These are phyloP conservation scores for Pyricularia sp. DNA, from an alignment of 2,329 filamentous ascomycete genomes.

Conservation along the genomic window DNA sequence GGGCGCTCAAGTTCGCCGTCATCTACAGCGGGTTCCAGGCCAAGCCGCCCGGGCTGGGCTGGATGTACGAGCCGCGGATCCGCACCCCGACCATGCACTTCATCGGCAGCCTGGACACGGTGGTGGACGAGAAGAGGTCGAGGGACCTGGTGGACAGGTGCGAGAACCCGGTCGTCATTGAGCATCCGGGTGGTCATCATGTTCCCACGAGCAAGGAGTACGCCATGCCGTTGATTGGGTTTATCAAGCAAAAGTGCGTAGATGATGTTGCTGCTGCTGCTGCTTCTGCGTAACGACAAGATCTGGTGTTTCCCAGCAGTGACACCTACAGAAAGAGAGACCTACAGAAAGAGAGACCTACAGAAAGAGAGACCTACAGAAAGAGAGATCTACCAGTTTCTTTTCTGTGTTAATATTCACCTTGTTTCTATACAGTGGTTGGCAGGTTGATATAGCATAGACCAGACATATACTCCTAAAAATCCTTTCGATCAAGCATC, in stretches of 20 bases:
- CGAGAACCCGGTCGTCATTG: conserved; percentile 40
- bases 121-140: conserved; percentile 72
- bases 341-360: neutral
- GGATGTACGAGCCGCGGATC: conserved; percentile 68
- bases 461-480: neutral
- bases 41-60: conserved; percentile 49
- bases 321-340: too few species aligned
- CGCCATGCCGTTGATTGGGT: conserved; percentile 55
- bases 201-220: conserved; percentile 77
- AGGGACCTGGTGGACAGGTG: conserved; percentile 58
- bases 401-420: neutral
- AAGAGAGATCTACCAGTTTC: neutral
- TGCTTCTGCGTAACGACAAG: neutral
- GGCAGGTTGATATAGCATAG: neutral
- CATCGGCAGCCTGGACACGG: conserved; percentile 74
- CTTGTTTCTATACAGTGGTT: neutral
- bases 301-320: too few species aligned
- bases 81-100: conserved; percentile 73
- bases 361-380: neutral
- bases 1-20: conserved; percentile 57
- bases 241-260: conserved; percentile 17
- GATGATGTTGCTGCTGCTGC: conserved; percentile 2
- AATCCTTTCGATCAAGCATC: neutral
- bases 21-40: conserved; percentile 72
- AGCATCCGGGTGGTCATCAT: conserved; percentile 86